Base-by-base conservation (phyloP, 768 basidiomycete genomes). In the Tulasnella sp. region DNA sequence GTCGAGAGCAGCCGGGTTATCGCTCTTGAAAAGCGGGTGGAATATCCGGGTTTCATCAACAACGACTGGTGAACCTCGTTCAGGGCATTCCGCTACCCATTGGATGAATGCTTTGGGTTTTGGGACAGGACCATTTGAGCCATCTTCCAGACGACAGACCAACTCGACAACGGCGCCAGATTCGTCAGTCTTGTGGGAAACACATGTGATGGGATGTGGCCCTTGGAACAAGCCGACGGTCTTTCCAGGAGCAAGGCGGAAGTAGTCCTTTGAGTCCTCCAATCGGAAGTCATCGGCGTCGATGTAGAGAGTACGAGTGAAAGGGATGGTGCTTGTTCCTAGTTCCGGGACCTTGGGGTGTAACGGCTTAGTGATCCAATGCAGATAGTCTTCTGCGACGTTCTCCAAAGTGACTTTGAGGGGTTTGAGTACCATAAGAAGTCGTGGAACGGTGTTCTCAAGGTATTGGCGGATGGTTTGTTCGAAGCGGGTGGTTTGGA, bases 31-130 rank as follows among this genome's bases (percentile, higher is more conserved):
- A 3, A 99, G 69, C 19, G 79, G 84, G 61, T 90, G 76, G 74
- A 98, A 98, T 59, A 95, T 74, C 39, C 92, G 79, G 33, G 83
- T 85, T 67, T 99, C 92, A 63, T 88, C 82, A 57, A 98, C 72
- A 41, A 66, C 68, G 49, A 96, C 83, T 13, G 92, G 89, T 58
- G 83, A 87, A 5, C 81, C 78, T 1, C 83, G 81, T 19, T 77
- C 67, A 5, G 71, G 65, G 62, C 91, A 84, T 61, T 87, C 82
- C 22, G 86, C 89, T 12, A 99, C 88, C 93, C 93, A 99, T 61
- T 98, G 93, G 59, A 98, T 89, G 66, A 79, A 96, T 27, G 89
- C 79, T 62, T 93, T 96, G 10, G 87, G 84, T 65, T 93, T 96
- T 65, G 76, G 56, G 12, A 50, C 49, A 13, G 68, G 60, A 8